Evolutionary conservation across 176 grass and related monocot genomes (phyloP).

Genomic region (Juncus effusus): DNA sequence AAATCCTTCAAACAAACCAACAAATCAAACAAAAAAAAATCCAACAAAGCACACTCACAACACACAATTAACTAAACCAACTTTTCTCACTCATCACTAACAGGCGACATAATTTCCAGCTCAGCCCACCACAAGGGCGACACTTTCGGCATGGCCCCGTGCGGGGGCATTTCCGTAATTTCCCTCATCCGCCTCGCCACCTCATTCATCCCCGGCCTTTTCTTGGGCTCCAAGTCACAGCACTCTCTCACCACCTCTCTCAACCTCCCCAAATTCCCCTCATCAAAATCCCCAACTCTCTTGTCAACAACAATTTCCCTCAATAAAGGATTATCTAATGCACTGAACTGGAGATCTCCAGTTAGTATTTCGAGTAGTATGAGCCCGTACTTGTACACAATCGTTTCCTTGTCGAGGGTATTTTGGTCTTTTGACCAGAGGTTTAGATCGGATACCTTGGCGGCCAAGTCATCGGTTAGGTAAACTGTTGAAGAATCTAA

Average conservation of each 20-base stretch:
- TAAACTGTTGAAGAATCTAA: slow-evolving; percentile 69
- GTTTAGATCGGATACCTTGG: slow-evolving; percentile 75
- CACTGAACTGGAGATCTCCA: slow-evolving; percentile 49
- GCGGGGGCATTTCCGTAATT: slow-evolving; percentile 72
- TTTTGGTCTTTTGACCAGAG: slow-evolving; percentile 31
- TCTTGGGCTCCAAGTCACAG: slow-evolving; percentile 44
- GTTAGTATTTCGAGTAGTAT: slow-evolving; percentile 79
- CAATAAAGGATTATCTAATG: slow-evolving; percentile 38
- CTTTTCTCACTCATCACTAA: slow-evolving; percentile 12
- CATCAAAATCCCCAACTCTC: slow-evolving; percentile 32
- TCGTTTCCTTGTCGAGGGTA: slow-evolving; percentile 32
- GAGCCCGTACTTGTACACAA: slow-evolving; percentile 80
- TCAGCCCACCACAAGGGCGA: slow-evolving; percentile 95
- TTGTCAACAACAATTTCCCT: slow-evolving; percentile 59
- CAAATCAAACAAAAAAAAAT: background rate
- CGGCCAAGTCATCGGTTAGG: slow-evolving; percentile 82
- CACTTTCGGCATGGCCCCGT: slow-evolving; percentile 57
- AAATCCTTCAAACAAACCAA: background rate
- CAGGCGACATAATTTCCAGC: slow-evolving; percentile 72
- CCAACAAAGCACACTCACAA: background rate
- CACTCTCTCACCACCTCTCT: slow-evolving; percentile 46
- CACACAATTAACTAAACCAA: background rate
- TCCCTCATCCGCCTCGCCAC: slow-evolving; percentile 44
- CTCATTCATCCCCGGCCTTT: slow-evolving; percentile 45
- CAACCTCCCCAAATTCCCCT: slow-evolving; percentile 38